phyloP scores from a whole-genome alignment of 2,329 filamentous ascomycete species.

The Cladosporium velox region DNA sequence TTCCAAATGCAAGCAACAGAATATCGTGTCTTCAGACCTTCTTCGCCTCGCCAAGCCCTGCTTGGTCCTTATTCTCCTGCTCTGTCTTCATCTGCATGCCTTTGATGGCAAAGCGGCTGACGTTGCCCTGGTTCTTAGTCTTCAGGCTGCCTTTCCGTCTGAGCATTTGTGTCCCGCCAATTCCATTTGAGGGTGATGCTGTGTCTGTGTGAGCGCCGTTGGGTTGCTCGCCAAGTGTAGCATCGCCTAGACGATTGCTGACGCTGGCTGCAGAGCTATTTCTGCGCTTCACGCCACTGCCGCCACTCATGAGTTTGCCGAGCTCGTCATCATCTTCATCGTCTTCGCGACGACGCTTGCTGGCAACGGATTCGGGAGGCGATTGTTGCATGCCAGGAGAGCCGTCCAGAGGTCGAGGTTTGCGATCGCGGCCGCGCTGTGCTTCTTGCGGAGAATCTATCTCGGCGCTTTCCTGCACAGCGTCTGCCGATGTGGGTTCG shows the following conservation, averaged over 20 bases:
- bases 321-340: conserved; percentile 92
- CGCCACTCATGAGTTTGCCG: conserved; percentile 67
- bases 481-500: conserved; percentile 30
- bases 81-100: conserved; percentile 28
- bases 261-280: conserved; percentile 38
- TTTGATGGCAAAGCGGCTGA: conserved; percentile 27
- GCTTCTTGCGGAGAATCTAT: conserved; percentile 27
- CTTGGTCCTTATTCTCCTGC: conserved; percentile 25
- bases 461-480: conserved; percentile 3
- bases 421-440: conserved; percentile 27
- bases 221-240: conserved; percentile 27
- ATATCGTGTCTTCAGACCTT: conserved; percentile 23
- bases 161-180: conserved; percentile 36
- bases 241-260: conserved; percentile 24
- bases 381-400: conserved; percentile 37
- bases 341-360: conserved; percentile 89
- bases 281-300: conserved; percentile 46
- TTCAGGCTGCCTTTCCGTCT: conserved; percentile 48
- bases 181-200: conserved; percentile 23
- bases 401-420: conserved; percentile 36
- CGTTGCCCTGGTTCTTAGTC: conserved; percentile 45
- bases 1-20: conserved; percentile 26
- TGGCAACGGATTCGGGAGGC: conserved; percentile 76
- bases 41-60: conserved; percentile 21
- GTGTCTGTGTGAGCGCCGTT: conserved; percentile 24